Evolutionary conservation across 352 stramenopile species (phyloP).

Genomic region (Phytophthora sp.): DNA sequence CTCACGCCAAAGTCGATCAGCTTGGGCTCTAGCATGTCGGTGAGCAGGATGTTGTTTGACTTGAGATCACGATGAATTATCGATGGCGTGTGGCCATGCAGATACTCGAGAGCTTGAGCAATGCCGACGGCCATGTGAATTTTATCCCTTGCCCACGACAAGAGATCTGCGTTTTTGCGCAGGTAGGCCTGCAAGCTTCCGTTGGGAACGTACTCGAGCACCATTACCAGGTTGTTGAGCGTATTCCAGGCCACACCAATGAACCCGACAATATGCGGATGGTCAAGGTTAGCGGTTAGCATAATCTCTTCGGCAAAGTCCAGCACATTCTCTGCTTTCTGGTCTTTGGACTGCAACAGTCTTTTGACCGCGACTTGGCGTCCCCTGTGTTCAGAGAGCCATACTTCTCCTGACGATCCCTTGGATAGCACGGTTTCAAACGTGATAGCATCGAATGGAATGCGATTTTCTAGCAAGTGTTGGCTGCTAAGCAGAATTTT

Average conservation of each 20-base stretch:
- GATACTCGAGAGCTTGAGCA: conserved; percentile 36
- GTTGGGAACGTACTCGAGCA: conserved; percentile 40
- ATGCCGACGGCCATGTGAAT: conserved; percentile 52
- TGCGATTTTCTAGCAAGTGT: conserved; percentile 17
- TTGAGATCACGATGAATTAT: conserved; percentile 44
- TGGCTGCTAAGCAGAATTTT: conserved; percentile 24
- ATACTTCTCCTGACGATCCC: conserved; percentile 51
- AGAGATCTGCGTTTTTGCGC: conserved; percentile 20
- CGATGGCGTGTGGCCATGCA: conserved; percentile 27
- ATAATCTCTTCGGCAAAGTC: conserved; percentile 47
- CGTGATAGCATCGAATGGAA: conserved; percentile 34
- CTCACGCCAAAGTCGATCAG: conserved; percentile 88
- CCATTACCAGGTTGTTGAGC: conserved; percentile 38
- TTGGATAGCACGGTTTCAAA: conserved; percentile 24
- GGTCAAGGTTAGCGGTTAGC: conserved; percentile 48
- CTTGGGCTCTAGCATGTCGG: conserved; percentile 63
- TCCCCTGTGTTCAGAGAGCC: conserved; percentile 25
- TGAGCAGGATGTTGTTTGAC: conserved; percentile 76
- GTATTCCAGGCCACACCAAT: conserved; percentile 64
- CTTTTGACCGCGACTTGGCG: conserved; percentile 49
- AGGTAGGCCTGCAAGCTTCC: conserved; percentile 31
- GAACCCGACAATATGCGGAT: conserved; percentile 57
- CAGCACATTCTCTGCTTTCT: conserved; percentile 31
- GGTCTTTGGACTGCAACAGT: conserved; percentile 39
- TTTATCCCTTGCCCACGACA: conserved; percentile 45